Evolutionary conservation across 192 early-diverging fungal genomes (phyloP).

Genomic region (Coemansia sp.): DNA sequence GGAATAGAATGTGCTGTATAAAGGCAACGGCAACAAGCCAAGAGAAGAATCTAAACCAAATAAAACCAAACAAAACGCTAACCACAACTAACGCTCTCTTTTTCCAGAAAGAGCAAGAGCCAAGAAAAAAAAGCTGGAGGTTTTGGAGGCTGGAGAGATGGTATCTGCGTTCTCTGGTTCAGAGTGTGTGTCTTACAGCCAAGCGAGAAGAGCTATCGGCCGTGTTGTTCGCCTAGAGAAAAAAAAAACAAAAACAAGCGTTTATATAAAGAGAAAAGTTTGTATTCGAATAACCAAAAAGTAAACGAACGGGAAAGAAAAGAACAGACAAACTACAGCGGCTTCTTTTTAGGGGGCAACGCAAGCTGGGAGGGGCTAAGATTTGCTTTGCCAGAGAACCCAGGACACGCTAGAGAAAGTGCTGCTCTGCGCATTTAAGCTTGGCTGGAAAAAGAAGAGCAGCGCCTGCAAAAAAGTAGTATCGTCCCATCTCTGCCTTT

Average conservation of each 20-base stretch:
- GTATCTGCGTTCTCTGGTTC: no score
- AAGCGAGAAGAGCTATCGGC: no score
- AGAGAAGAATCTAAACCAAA: no score
- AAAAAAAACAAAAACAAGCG: neutral
- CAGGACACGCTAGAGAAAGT: no score
- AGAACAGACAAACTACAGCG: neutral
- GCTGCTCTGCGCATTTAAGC: no score
- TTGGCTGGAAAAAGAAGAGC: neutral
- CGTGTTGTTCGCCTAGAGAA: no score
- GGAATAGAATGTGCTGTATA: neutral
- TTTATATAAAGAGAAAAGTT: constrained; percentile 10
- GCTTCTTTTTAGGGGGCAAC: neutral
- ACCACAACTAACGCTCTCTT: neutral
- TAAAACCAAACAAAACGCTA: no score
- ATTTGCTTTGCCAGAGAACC: neutral
- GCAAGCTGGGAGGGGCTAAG: neutral
- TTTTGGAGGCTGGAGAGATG: neutral
- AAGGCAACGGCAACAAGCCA: neutral
- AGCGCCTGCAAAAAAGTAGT: neutral
- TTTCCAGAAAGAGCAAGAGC: constrained; percentile 8
- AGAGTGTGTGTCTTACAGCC: no score
- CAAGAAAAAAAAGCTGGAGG: constrained; percentile 4
- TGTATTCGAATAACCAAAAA: constrained; percentile 1
- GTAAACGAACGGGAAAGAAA: neutral
- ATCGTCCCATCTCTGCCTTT: neutral